Evolutionary conservation across 2,329 filamentous ascomycete genomes (phyloP), one percentile per base, ranked within the genome.

Genomic region (Venturia asperata): DNA sequence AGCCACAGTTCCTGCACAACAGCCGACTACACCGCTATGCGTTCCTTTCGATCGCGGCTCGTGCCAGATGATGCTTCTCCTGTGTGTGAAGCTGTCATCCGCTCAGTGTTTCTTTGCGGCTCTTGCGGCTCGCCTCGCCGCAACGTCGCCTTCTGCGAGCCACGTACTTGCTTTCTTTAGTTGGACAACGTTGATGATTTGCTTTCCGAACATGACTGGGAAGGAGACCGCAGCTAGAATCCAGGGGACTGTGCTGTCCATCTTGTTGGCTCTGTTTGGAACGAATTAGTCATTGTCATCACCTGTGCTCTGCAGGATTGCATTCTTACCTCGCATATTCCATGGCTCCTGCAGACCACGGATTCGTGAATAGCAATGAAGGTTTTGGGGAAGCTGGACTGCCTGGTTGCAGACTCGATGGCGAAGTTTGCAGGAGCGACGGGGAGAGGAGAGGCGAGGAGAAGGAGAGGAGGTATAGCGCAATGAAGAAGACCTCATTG

Each of bases 401-500:
- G 66, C 88, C 88, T 9, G 86, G 84, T 71, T 88, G 77, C 24
- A 78, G 70, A 27, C 73, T 71, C 19, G 74, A 71, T 1, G 86
- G 82, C 49, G 86, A 81, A 15, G 85, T 80, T 67, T 79, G 77
- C 65, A 88, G 86, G 63, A 97, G 88, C 66, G 91, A 91, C 1
- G 94, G 93, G 1, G 91, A 94, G 65, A 97, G 85, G 45, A 87
- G 85, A 1, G 93, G 93, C 66, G 91, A 96, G 66, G 90, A 95
- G 82, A 99, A 99, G 72, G 92, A 97, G 67, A 99, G 88, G 64
- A 99, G 89, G 80, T 99, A 99, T 68, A 99, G 86, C 39, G 91
- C 92, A 74, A 99, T 97, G 83, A 99, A 99, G 83, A 97, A 99
- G 69, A 92, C 79, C 78, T 99, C 94, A 77, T 99, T 99, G 70